These are phyloP conservation scores for Phytophthora ohioensis DNA, from an alignment of 352 stramenopile genomes.

Conservation along the genomic window DNA sequence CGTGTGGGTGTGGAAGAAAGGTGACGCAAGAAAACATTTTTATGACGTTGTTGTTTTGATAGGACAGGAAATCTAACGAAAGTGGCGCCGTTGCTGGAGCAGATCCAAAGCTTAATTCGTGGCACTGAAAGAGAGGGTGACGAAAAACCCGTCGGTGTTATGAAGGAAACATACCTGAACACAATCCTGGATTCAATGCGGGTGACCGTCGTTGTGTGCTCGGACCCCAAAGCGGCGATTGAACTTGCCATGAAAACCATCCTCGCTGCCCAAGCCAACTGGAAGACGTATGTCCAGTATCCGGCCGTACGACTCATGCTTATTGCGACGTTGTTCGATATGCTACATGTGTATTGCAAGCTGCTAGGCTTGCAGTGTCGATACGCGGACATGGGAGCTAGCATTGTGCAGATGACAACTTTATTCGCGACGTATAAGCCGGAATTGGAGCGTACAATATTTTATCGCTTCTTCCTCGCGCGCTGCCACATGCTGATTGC, in stretches of 20 bases:
- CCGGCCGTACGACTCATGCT: conserved; percentile 57
- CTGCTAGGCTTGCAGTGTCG: conserved; percentile 64
- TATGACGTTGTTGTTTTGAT: not conserved
- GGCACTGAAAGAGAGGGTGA: conserved; percentile 12
- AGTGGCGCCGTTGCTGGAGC: conserved; percentile 50
- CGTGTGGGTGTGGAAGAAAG: not conserved
- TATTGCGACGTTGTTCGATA: conserved; percentile 70
- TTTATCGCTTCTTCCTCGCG: conserved; percentile 63
- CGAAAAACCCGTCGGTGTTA: conserved; percentile 7
- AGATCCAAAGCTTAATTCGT: conserved; percentile 43
- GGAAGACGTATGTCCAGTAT: conserved; percentile 48
- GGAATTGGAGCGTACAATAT: conserved; percentile 51
- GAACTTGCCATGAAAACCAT: conserved; percentile 62
- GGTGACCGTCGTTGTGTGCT: conserved; percentile 46
- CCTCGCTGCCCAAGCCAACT: conserved; percentile 57
- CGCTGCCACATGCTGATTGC: conserved; percentile 69
- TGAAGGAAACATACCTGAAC: conserved; percentile 56
- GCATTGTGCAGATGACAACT: conserved; percentile 64
- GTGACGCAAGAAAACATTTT: not conserved
- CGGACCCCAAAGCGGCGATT: conserved; percentile 56
- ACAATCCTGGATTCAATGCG: conserved; percentile 67
- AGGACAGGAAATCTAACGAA: conserved; percentile 59
- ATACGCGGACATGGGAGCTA: conserved; percentile 72
- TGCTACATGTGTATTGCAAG: conserved; percentile 72
- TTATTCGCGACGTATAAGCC: conserved; percentile 62